Percentiles rank a stretch among this genome's conserved stretches.
Evolutionary conservation across 495 filamentous ascomycete species (phyloP).

Genomic region (Daldinia decipiens): DNA sequence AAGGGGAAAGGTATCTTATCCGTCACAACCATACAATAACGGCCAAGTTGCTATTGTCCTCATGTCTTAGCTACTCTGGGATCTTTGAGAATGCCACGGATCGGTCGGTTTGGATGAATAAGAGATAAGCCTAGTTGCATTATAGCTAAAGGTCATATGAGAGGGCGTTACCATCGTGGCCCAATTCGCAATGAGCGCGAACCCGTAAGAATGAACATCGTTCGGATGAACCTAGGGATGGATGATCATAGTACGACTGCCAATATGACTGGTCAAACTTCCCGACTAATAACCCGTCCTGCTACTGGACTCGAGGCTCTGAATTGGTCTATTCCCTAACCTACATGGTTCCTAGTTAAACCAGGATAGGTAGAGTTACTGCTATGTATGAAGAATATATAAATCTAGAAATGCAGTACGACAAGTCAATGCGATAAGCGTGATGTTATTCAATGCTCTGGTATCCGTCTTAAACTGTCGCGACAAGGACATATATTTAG

Average conservation of each 20-base stretch:
- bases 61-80: not conserved
- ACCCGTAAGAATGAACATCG: slow-evolving; percentile 12
- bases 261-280: slow-evolving; percentile 5
- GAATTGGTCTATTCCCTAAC: slow-evolving; percentile 1
- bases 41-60: slow-evolving; percentile 35
- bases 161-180: slow-evolving; percentile 27
- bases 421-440: slow-evolving; percentile 6
- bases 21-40: slow-evolving; percentile 37
- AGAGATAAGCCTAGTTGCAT: slow-evolving; percentile 14
- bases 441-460: not conserved
- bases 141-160: slow-evolving; percentile 28
- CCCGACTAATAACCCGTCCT: not conserved
- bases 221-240: slow-evolving; percentile 4
- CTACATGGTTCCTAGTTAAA: slow-evolving; percentile 25
- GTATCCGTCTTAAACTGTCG: slow-evolving; percentile 13
- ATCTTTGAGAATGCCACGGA: slow-evolving; percentile 24
- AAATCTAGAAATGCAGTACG: slow-evolving; percentile 6
- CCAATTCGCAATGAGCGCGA: slow-evolving; percentile 19
- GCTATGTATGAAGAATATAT: not conserved
- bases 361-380: slow-evolving; percentile 17
- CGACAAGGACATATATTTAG: slow-evolving; percentile 27
- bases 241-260: slow-evolving; percentile 13
- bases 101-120: slow-evolving; percentile 15
- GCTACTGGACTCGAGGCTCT: not conserved
- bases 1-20: slow-evolving; percentile 41